phyloP scores from a whole-genome alignment of 1,139 yeast species.

The Pichia sp. region DNA sequence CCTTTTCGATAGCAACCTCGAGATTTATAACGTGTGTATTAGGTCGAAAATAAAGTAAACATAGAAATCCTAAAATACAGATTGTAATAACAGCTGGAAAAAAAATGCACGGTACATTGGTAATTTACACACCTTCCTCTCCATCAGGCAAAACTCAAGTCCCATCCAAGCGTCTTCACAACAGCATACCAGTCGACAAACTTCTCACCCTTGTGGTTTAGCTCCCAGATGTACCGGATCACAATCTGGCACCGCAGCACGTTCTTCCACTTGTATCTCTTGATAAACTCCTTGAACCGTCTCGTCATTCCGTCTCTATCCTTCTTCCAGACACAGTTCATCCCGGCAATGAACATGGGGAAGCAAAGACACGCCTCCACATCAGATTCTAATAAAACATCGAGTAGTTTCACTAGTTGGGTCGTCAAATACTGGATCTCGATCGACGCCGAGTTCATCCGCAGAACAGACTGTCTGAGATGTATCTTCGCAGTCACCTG shows the following conservation, averaged over 20 bases:
- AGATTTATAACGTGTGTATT: background rate
- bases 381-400: conserved; percentile 58
- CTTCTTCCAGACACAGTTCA: conserved; percentile 51
- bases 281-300: conserved; percentile 53
- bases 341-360: conserved; percentile 75
- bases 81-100: background rate
- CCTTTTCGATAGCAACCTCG: no score
- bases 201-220: conserved; percentile 43
- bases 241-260: conserved; percentile 56
- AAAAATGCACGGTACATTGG: background rate
- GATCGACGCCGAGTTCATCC: conserved; percentile 58
- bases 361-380: conserved; percentile 72
- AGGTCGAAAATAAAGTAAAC: background rate
- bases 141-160: conserved; percentile 62
- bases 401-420: conserved; percentile 55
- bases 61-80: background rate
- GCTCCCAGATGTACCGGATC: conserved; percentile 56
- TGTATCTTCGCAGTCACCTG: conserved; percentile 69
- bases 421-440: conserved; percentile 59
- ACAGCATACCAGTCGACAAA: conserved; percentile 66
- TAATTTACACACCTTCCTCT: no score
- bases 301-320: conserved; percentile 50
- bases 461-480: conserved; percentile 58
- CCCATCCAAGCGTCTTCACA: conserved; percentile 69
- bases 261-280: conserved; percentile 65